Percentiles rank a stretch among this genome's conserved stretches.
These are phyloP conservation scores for Dysphania ambrosioides DNA, from an alignment of 148 eudicot species.

Conservation along the genomic window DNA sequence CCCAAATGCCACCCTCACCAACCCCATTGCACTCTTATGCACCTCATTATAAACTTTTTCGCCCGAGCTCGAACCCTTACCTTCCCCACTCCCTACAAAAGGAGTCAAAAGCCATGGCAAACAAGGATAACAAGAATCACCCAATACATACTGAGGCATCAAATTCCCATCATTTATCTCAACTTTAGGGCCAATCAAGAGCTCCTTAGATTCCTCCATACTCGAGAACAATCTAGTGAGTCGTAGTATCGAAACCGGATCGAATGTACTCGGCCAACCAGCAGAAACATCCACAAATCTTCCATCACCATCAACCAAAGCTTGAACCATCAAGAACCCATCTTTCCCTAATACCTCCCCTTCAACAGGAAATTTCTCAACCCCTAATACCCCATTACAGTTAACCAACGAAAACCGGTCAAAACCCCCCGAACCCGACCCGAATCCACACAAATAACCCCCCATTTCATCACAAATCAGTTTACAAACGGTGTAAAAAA, in stretches of 20 bases:
- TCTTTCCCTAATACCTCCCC: slow-evolving; percentile 50
- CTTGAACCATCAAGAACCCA: slow-evolving; percentile 76
- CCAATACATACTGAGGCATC: slow-evolving; percentile 72
- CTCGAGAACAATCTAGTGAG: slow-evolving; percentile 50
- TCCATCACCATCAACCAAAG: slow-evolving; percentile 82
- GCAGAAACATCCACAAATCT: slow-evolving; percentile 87
- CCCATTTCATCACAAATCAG: slow-evolving; percentile 51
- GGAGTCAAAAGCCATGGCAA: slow-evolving; percentile 86
- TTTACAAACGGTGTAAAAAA: slow-evolving; percentile 62
- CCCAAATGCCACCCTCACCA: slow-evolving; percentile 51
- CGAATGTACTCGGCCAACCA: slow-evolving; percentile 78
- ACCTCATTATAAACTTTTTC: slow-evolving; percentile 62
- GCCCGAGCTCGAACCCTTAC: slow-evolving; percentile 23
- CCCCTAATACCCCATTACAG: slow-evolving; percentile 79
- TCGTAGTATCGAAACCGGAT: slow-evolving; percentile 40
- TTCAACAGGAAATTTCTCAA: slow-evolving; percentile 45
- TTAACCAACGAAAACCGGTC: slow-evolving; percentile 67
- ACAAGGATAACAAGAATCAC: slow-evolving; percentile 70
- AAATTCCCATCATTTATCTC: slow-evolving; percentile 51
- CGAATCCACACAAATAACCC: slow-evolving; percentile 46
- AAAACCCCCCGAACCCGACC: slow-evolving; percentile 56
- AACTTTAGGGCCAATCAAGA: slow-evolving; percentile 51
- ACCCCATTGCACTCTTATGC: slow-evolving; percentile 54
- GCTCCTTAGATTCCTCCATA: slow-evolving; percentile 54
- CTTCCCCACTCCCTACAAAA: slow-evolving; percentile 27